Evolutionary conservation across 2,329 filamentous ascomycete species (phyloP), one percentile per base, ranked within the genome.

Genomic region (Talaromyces sp.): DNA sequence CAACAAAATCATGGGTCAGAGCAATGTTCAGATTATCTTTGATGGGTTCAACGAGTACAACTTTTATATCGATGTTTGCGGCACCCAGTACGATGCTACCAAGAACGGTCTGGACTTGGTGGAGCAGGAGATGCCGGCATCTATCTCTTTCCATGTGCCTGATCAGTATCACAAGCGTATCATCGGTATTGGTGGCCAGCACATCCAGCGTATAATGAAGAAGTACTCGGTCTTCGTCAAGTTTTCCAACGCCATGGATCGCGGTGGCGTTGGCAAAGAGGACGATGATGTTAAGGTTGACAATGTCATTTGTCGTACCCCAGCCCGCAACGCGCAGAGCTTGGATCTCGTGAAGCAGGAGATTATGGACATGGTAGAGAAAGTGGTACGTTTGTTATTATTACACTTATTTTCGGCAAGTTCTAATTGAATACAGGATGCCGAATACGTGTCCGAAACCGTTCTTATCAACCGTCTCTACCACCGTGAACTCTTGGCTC

Each of bases 1-100:
- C 78, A 99, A 99, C 83, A 99, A 99, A 83, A 99, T 99, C 71
- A 99, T 99, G 95, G 95, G 93, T 27, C 93, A 98, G 77, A 97
- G 93, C 85, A 97, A 96, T 69, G 95, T 99, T 13, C 95, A 99
- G 78, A 98, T 99, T 71, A 93, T 99, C 65, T 99, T 99, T 68
- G 95, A 99, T 73, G 93, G 92, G 65, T 99, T 98, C 81, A 96
- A 97, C 76, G 95, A 99, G 80, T 99, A 98, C 84, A 98, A 99
- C 78, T 99, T 99, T 82, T 96, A 98, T 77, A 99, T 99, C 67
- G 95, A 99, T 72, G 93, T 99, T 60, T 93, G 95, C 73, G 93
- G 91, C 53, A 88, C 88, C 60, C 90, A 91, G 68, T 98, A 97
- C 74, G 93, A 97, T 66, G 92, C 93, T 2, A 95, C 95, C 78